phyloP scores from a whole-genome alignment of 805 yeast species.

The Candida germanica region DNA sequence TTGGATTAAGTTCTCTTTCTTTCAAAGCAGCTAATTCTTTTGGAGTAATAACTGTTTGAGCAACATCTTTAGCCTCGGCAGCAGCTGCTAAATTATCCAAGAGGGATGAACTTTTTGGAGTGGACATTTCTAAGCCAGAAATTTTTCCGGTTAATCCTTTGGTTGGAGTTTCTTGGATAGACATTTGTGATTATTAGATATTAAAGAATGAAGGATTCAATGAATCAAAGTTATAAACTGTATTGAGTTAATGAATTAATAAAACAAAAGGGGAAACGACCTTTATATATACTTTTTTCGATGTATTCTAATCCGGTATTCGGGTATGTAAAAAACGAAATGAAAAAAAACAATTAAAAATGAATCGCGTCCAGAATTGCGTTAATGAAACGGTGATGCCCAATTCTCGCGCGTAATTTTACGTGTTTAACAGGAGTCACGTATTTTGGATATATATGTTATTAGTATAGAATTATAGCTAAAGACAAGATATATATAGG shows the following conservation, averaged over 20 bases:
- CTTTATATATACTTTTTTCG: slow-evolving; percentile 7
- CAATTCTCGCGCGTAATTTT: slow-evolving; percentile 2
- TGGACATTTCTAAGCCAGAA: slow-evolving; percentile 36
- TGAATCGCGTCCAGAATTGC: slow-evolving; percentile 8
- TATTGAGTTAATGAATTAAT: slow-evolving; percentile 1
- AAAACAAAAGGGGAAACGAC: no score
- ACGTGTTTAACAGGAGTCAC: slow-evolving; percentile 1
- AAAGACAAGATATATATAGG: neutral
- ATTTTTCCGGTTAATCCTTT: slow-evolving; percentile 45
- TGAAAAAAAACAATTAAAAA: slow-evolving; percentile 6
- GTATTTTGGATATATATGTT: slow-evolving; percentile 1
- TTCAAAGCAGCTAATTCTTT: slow-evolving; percentile 19
- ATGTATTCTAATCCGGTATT: neutral
- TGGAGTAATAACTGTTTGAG: slow-evolving; percentile 21
- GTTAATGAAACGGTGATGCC: slow-evolving; percentile 4
- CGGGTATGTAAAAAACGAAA: slow-evolving; percentile 4
- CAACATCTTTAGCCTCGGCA: slow-evolving; percentile 32
- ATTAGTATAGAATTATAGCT: neutral
- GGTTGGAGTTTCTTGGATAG: slow-evolving; percentile 61
- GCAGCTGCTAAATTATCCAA: slow-evolving; percentile 44
- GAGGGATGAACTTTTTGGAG: slow-evolving; percentile 31
- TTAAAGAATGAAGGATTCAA: slow-evolving; percentile 1
- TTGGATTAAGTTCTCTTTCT: slow-evolving; percentile 14
- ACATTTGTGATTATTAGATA: slow-evolving; percentile 26
- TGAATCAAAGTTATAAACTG: neutral